These are phyloP conservation scores for Cenchrus fungigraminus DNA, from an alignment of 176 grass and related monocot species.

Conservation along the genomic window DNA sequence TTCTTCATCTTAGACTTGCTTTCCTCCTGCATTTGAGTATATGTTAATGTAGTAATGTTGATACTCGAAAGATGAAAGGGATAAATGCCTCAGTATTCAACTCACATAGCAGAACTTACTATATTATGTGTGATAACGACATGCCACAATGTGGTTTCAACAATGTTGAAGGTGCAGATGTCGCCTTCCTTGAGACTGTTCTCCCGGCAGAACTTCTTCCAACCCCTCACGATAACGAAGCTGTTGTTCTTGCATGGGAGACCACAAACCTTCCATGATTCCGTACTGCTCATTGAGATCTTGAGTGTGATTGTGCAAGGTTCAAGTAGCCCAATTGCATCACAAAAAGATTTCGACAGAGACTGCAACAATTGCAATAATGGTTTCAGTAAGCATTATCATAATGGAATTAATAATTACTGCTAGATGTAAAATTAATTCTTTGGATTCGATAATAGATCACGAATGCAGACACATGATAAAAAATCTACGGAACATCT, in stretches of 20 bases:
- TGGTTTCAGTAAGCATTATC: neutral
- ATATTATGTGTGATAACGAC: neutral
- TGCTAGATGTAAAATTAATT: neutral
- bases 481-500: neutral
- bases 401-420: neutral
- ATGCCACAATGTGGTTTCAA: conserved; percentile 14
- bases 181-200: conserved; percentile 24
- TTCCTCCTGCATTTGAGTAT: neutral
- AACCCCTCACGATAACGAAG: neutral
- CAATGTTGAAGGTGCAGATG: conserved; percentile 26
- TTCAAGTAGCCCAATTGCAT: neutral
- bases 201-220: neutral
- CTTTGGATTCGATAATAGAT: neutral
- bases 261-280: conserved; percentile 18
- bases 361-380: neutral
- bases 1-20: neutral
- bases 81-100: neutral
- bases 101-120: neutral
- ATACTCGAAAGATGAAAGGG: neutral
- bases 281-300: neutral
- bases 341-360: neutral
- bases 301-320: neutral
- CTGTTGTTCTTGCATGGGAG: neutral
- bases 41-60: conserved; percentile 1
- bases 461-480: neutral